Percentiles rank a stretch among this genome's conserved stretches.
phyloP scores from a whole-genome alignment of 768 basidiomycete species.

The Tulasnella sp. region DNA sequence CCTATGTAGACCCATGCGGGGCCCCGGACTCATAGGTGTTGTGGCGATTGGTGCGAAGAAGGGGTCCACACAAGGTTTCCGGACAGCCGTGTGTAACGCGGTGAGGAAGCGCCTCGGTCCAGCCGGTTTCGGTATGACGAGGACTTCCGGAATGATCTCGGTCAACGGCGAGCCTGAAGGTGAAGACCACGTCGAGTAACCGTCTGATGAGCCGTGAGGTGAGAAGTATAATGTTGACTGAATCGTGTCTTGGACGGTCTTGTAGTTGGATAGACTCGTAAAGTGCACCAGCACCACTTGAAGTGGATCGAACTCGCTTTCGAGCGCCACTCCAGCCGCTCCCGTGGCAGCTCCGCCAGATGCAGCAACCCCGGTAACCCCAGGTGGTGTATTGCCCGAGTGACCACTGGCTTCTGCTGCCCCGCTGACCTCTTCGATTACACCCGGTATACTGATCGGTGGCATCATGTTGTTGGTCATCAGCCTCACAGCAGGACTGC shows the following conservation, averaged over 20 bases:
- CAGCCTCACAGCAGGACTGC: conserved; percentile 68
- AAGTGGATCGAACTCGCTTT: conserved; percentile 20
- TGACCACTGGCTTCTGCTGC: not conserved
- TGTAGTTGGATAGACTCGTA: conserved; percentile 83
- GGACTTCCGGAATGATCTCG: conserved; percentile 61
- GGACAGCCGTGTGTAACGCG: conserved; percentile 81
- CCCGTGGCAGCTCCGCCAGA: not conserved
- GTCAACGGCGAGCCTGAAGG: conserved; percentile 18
- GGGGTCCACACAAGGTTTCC: conserved; percentile 78
- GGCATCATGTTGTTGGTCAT: conserved; percentile 7
- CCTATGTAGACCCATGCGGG: conserved; percentile 28
- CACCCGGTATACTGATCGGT: not conserved
- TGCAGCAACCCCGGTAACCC: not conserved
- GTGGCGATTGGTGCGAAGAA: conserved; percentile 93
- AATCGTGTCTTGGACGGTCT: conserved; percentile 72
- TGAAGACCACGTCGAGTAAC: not conserved
- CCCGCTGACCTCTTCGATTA: not conserved
- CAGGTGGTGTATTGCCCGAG: conserved; percentile 18
- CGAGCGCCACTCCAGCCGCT: not conserved
- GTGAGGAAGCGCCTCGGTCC: conserved; percentile 90
- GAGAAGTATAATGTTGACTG: conserved; percentile 48
- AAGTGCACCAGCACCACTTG: conserved; percentile 69
- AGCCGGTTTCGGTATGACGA: conserved; percentile 95
- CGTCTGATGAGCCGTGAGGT: conserved; percentile 26
- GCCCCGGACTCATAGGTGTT: conserved; percentile 59